Evolutionary conservation across 108 stramenopile species (phyloP), one percentile per base, ranked within the genome.

Genomic region (Pelagomonas calceolata): DNA sequence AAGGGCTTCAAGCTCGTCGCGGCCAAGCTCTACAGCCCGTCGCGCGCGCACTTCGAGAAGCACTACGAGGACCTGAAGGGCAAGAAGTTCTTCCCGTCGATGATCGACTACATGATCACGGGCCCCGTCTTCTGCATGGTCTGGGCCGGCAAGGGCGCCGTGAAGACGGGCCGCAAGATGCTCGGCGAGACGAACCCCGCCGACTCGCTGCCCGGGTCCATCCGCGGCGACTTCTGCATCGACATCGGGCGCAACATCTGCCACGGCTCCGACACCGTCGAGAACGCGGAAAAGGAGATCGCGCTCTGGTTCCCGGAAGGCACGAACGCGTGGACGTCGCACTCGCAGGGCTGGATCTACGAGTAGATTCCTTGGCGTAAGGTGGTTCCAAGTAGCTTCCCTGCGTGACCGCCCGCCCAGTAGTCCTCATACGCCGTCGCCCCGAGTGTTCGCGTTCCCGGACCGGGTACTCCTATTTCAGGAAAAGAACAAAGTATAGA

Each of bases 201-300:
- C 26, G 94, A 95, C 70, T 88, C 86, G 74, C 91, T 90, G 18
- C 88, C 91, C 72, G 98, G 98, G 68, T 96, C 96, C 68, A 97
- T 99, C 79, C 94, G 98, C 65, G 98, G 95, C 32, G 98, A 99
- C 76, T 94, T 88, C 76, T 94, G 90, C 90, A 91, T 96, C 72
- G 89, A 92, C 63, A 91, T 97, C 39, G 93, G 96, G 0, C 75
- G 89, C 32, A 90, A 90, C 74, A 85, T 90, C 68, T 90, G 87
- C 82, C 92, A 92, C 76, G 90, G 92, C 44, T 88, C 90, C 76
- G 98, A 99, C 80, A 78, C 90, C 37, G 92, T 96, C 34, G 98
- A 99, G 65, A 85, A 85, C 73, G 98, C 96, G 70, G 81, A 97
- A 51, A 76, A 88, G 44, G 98, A 99, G 82, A 96, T 98, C 78